Conservation (phyloP, 1,284 basidiomycete species). For the Cryptococcus sp. region DNA sequence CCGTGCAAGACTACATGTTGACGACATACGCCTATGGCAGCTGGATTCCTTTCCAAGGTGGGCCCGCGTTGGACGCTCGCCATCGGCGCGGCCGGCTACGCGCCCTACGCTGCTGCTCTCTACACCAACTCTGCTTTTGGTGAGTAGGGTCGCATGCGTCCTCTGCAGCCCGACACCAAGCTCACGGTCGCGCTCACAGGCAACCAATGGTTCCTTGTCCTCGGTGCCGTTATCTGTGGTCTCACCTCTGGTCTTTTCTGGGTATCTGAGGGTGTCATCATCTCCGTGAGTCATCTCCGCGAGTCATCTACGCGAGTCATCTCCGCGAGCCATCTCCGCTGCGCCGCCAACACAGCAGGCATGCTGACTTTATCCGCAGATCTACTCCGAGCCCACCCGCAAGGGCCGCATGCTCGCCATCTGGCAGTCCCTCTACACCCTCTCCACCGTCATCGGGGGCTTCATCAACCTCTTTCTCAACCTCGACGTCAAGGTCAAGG, state of each 20-base stretch:
- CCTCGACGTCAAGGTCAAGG: conserved; percentile 28
- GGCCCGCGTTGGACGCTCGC: conserved; percentile 36
- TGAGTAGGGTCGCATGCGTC: no score
- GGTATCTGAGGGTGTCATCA: conserved; percentile 35
- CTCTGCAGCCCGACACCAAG: no score
- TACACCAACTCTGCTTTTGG: conserved; percentile 24
- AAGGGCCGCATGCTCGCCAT: conserved; percentile 42
- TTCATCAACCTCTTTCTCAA: conserved; percentile 49
- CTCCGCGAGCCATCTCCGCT: neutral
- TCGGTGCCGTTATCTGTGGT: conserved; percentile 49
- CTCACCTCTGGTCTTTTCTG: conserved; percentile 44
- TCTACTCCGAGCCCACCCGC: conserved; percentile 38
- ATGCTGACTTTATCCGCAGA: neutral
- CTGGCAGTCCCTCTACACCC: conserved; percentile 43
- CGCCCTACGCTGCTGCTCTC: conserved; percentile 44
- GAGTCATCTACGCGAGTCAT: conserved; percentile 6
- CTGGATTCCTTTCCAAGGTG: conserved; percentile 29
- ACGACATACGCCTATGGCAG: neutral
- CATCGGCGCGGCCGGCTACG: conserved; percentile 38
- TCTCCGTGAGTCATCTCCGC: conserved; percentile 5
- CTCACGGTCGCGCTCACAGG: neutral
- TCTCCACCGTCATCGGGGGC: conserved; percentile 42
- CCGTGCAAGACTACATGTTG: conserved; percentile 11
- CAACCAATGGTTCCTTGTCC: conserved; percentile 43
- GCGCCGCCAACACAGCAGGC: no score